Evolutionary conservation across 192 early-diverging fungal genomes (phyloP).

Genomic region (Entomortierella chlamydospora): DNA sequence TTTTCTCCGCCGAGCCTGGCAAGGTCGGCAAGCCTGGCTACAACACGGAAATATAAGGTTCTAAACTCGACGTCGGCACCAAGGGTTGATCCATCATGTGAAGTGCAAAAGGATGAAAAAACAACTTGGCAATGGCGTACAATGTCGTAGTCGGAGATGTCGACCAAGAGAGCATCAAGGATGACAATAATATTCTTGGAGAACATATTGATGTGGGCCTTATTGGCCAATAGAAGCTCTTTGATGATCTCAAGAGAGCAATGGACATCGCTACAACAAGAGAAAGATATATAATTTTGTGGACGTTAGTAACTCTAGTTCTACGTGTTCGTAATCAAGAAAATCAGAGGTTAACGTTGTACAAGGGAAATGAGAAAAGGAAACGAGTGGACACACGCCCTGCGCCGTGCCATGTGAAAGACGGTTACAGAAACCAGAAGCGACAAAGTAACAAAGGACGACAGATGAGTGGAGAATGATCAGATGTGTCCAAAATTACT

Average conservation of each 20-base stretch:
- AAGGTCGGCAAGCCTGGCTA: slow-evolving; percentile 64
- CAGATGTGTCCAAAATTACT: too few relatives aligned
- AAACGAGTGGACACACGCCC: too few relatives aligned
- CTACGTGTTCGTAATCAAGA: too few relatives aligned
- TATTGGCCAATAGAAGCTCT: slow-evolving; percentile 76
- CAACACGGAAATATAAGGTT: slow-evolving; percentile 64
- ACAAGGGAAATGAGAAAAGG: too few relatives aligned
- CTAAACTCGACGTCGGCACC: slow-evolving; percentile 75
- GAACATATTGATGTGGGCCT: slow-evolving; percentile 83
- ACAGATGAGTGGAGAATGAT: too few relatives aligned
- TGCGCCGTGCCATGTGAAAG: too few relatives aligned
- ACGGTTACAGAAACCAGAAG: too few relatives aligned
- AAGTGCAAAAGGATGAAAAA: slow-evolving; percentile 75
- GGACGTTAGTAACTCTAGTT: neutral
- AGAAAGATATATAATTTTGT: neutral
- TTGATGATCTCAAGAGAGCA: slow-evolving; percentile 82
- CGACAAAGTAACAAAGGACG: too few relatives aligned
- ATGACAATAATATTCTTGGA: slow-evolving; percentile 81
- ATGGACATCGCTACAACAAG: slow-evolving; percentile 60
- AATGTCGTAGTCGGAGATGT: slow-evolving; percentile 44
- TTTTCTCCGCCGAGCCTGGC: slow-evolving; percentile 39
- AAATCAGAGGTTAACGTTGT: too few relatives aligned
- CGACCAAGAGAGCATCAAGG: slow-evolving; percentile 57
- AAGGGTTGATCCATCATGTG: slow-evolving; percentile 78
- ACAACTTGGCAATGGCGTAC: slow-evolving; percentile 43